These are phyloP conservation scores for Falciphora oryzae DNA, from an alignment of 2,329 filamentous ascomycete genomes.

Conservation along the genomic window DNA sequence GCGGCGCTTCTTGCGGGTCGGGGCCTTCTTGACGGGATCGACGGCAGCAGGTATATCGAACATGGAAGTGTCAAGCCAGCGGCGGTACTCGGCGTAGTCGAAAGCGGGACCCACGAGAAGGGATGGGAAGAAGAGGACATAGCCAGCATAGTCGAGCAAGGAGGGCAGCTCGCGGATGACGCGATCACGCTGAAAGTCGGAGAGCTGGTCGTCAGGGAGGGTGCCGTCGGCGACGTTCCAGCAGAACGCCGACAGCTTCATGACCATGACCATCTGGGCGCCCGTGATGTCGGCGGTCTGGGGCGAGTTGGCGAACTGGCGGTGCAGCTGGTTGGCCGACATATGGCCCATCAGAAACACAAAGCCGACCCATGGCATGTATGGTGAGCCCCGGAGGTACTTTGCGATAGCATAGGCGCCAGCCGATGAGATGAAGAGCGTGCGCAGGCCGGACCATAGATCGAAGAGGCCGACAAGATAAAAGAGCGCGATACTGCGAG, in stretches of 20 bases:
- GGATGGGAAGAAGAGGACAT: slow-evolving; percentile 92
- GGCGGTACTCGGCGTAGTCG: slow-evolving; percentile 86
- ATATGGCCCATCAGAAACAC: slow-evolving; percentile 93
- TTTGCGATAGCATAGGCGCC: slow-evolving; percentile 80
- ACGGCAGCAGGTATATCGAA: slow-evolving; percentile 77
- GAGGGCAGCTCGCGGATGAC: slow-evolving; percentile 69
- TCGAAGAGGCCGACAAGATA: slow-evolving; percentile 92
- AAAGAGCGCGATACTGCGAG: slow-evolving; percentile 67
- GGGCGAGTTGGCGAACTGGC: slow-evolving; percentile 60
- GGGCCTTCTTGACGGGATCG: slow-evolving; percentile 80
- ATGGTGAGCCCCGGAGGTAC: slow-evolving; percentile 70
- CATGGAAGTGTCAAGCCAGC: slow-evolving; percentile 91
- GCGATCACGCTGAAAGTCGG: slow-evolving; percentile 78
- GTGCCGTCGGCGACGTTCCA: slow-evolving; percentile 97
- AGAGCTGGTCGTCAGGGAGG: slow-evolving; percentile 71
- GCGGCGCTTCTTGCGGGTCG: slow-evolving; percentile 81
- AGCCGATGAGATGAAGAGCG: slow-evolving; percentile 70
- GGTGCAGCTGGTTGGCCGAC: slow-evolving; percentile 80
- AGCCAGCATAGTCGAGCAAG: slow-evolving; percentile 78
- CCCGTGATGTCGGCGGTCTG: slow-evolving; percentile 83
- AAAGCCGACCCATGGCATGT: slow-evolving; percentile 98
- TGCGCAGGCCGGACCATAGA: slow-evolving; percentile 77
- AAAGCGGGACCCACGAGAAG: slow-evolving; percentile 88
- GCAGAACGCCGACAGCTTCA: slow-evolving; percentile 95
- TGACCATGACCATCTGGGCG: slow-evolving; percentile 96